Base-by-base conservation (phyloP, 164 flowering plant species). In the Annona cherimola region DNA sequence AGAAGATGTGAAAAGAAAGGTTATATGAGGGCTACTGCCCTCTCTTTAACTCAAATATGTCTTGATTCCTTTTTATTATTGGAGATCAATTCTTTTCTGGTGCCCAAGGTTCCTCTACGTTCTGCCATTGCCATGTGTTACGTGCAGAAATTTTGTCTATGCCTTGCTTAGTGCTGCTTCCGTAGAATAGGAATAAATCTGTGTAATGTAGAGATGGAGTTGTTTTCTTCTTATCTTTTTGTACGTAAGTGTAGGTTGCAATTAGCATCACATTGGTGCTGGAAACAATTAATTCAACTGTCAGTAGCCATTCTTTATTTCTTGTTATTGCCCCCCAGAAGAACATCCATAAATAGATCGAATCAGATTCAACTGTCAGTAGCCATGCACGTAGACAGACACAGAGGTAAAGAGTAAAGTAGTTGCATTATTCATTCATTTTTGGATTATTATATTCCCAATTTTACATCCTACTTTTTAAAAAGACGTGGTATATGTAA, bases 121-220 rank as follows among this genome's bases (percentile, higher is more conserved):
- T 50, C 14, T 16, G 0, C 57, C 16, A 50, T 16, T 50, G 14
- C 3, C 57, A 50, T 50, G 57, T 46, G 26, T 68, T 26, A 50
- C 61, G 46, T 68, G 60, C 70, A 68, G 19, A 68, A 68, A 45
- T 68, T 68, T 68, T 50, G 71, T 35, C 26, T 20, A 42, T 6
- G 1, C 35, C 44, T n/a, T 20, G 57, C 19, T 63, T 42, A 63
- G 66, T 26, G 8, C 39, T 18, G 6, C 39, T 20, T 61, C 4
- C 2, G 57, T 50, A 2, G 3, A 50, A 8, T 16, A 50, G n/a
- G 2, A 61, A 61, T 61, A 18, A 61, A 3, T 61, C 63, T 61
- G 63, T 18, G 63, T 7, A 18, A 16, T 61, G 57, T 61, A 16
- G 63, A 61, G 20, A 3, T 16, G 5, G 63, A 61, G 63, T 2